These are phyloP conservation scores for Trichoderma endophyticum DNA, from an alignment of 2,329 filamentous ascomycete species.

Conservation along the genomic window DNA sequence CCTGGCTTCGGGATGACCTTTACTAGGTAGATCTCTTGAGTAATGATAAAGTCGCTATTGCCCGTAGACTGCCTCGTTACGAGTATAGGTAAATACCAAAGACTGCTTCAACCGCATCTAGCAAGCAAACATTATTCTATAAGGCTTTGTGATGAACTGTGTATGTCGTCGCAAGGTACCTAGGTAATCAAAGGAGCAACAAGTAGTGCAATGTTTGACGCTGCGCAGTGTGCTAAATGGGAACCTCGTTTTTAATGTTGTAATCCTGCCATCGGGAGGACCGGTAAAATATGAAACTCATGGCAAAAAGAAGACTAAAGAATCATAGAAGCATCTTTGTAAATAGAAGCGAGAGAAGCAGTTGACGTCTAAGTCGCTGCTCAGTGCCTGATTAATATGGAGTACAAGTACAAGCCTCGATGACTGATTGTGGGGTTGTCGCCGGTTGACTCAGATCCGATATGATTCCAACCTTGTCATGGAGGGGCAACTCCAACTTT, in stretches of 20 bases:
- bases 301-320: background rate
- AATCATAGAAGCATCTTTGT: background rate
- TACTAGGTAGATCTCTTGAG: background rate
- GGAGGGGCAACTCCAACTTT: constrained; percentile 2
- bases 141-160: background rate
- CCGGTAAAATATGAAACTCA: background rate
- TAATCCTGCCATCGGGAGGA: background rate
- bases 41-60: background rate
- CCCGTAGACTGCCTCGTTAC: background rate
- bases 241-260: background rate
- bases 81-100: background rate
- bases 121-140: background rate
- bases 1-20: background rate
- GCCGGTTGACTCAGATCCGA: constrained; percentile 20
- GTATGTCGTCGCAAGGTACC: too few species aligned
- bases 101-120: background rate
- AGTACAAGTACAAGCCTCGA: background rate
- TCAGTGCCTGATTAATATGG: background rate
- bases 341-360: background rate
- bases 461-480: constrained; percentile 4
- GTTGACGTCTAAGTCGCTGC: background rate
- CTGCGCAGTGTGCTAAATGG: background rate
- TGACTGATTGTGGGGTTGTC: constrained; percentile 3
- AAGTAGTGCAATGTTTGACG: background rate
- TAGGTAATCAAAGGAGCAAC: background rate